Evolutionary conservation across 2,329 filamentous ascomycete species (phyloP), one percentile per base, ranked within the genome.

Genomic region (Ceratocystis lukuohia): DNA sequence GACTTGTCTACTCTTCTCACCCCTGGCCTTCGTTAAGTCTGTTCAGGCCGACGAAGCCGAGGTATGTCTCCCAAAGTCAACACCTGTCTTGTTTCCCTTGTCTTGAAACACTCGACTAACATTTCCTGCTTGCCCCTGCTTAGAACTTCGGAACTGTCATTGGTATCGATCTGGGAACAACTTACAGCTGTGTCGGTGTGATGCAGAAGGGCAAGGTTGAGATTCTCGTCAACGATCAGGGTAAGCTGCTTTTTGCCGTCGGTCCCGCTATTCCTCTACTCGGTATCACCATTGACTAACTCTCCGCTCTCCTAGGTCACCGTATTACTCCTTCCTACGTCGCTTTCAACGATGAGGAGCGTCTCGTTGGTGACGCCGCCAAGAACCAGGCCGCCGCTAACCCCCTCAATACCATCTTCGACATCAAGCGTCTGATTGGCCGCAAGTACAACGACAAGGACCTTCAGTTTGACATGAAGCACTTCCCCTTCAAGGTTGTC

Each of bases 131-230:
- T 12, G 7, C 15, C 30, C 20, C 44, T 53, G 44, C 53, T 22
- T 25, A 68, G 68, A 87, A 84, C 74, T 89, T 90, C 77, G 91
- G 91, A 76, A 93, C 88, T 73, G 91, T 96, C 72, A 92, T 96
- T 74, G 91, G 91, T 85, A 96, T 96, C 79, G 81, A 96, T 87
- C 79, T 96, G 75, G 91, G 91, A 79, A 96, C 91, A 64, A 96
- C 91, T 71, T 86, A 86, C 80, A 88, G 84, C 74, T 96, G 91
- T 79, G 91, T 96, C 73, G 91, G 89, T 88, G 90, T 96, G 76
- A 96, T 96, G 91, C 88, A 92, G 76, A 89, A 91, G 76, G 91
- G 91, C 77, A 94, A 93, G 79, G 91, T 96, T 72, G 91, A 96
- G 75, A 96, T 96, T 80, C 83, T 96, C 72, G 89, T 90, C 79